Base-by-base conservation (phyloP, 2,329 filamentous ascomycete genomes). In the Xylariaceae sp. region DNA sequence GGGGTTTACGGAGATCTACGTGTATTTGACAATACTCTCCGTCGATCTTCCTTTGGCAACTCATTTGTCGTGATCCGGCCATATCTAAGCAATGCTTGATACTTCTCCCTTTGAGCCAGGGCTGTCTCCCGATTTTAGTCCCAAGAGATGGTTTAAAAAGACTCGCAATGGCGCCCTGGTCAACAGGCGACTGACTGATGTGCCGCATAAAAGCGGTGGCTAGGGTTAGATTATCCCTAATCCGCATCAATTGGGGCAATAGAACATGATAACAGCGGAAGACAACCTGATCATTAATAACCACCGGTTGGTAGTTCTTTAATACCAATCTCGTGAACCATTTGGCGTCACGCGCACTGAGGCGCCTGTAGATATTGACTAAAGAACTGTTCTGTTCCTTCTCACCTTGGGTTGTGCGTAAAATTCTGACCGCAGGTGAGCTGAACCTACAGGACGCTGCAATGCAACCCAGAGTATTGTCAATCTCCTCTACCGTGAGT, bases 11-110 rank as follows among this genome's bases (percentile, higher is more conserved):
- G 6, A 90, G 75, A 67, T 96, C 86, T 40, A 96, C 77, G 66
- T 96, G 92, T 26, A 96, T 85, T 70, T 96, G 92, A 64, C 90
- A 96, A 63, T 95, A 96, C 71, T 96, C 92, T 12, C 90, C 91
- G 65, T 96, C 91, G 59, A 96, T 85, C 69, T 96, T 96, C 49
- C 87, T 80, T 71, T 96, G 91, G 20, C 91, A 81, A 55, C 88
- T 90, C 82, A 93, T 85, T 12, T 75, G 81, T 16, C 82, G 76
- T 0, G 79, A 78, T 3, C 77, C 79, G 1, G 81, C 77, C 77
- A 93, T 83, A 18, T 85, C 78, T 19, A 90, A 72, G 68, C 89
- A 93, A 68, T 95, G 83, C 56, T 91, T 87, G 64, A 93, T 88
- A 61, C 86, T 88, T 48, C 87, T 79, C 9, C 81, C 87, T 66